Percentiles rank a stretch among this genome's conserved stretches.
Evolutionary conservation across 495 filamentous ascomycete genomes (phyloP).

Genomic region (Podospora sp.): DNA sequence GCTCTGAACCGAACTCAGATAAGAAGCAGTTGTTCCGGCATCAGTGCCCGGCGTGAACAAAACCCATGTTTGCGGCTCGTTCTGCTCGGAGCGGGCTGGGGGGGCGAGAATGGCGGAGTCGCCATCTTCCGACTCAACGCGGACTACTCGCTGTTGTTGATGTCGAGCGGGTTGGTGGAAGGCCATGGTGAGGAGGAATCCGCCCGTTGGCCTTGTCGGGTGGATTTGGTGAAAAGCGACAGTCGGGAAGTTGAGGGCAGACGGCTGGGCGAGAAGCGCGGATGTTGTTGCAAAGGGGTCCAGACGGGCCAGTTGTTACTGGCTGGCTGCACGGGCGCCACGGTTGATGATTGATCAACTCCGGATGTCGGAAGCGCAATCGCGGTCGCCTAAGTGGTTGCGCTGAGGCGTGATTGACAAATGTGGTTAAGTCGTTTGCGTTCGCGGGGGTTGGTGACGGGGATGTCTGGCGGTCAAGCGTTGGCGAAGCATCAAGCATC

Average conservation of each 20-base stretch:
- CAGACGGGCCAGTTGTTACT: slow-evolving; percentile 4
- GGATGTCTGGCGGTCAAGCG: slow-evolving; percentile 18
- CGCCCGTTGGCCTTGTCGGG: slow-evolving; percentile 9
- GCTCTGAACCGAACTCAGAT: slow-evolving; percentile 70
- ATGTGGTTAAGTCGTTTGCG: slow-evolving; percentile 12
- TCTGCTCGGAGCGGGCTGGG: slow-evolving; percentile 43
- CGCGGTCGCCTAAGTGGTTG: slow-evolving; percentile 13
- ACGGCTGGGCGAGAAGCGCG: not conserved
- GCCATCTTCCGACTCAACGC: slow-evolving; percentile 45
- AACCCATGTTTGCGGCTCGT: slow-evolving; percentile 91
- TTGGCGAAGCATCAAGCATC: not conserved
- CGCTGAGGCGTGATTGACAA: slow-evolving; percentile 16
- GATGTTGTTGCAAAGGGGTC: slow-evolving; percentile 6
- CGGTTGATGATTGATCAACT: slow-evolving; percentile 8
- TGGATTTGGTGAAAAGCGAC: not conserved
- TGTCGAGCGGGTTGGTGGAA: slow-evolving; percentile 77
- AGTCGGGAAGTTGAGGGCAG: slow-evolving; percentile 2
- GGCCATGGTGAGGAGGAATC: slow-evolving; percentile 62
- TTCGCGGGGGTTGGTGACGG: slow-evolving; percentile 13
- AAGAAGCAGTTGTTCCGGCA: slow-evolving; percentile 64
- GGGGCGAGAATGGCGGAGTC: slow-evolving; percentile 47
- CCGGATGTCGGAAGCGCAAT: slow-evolving; percentile 17
- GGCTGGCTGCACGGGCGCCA: slow-evolving; percentile 9
- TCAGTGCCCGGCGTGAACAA: slow-evolving; percentile 81
- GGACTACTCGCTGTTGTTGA: slow-evolving; percentile 55